phyloP scores from a whole-genome alignment of 495 filamentous ascomycete genomes.

The Monascus purpureus region DNA sequence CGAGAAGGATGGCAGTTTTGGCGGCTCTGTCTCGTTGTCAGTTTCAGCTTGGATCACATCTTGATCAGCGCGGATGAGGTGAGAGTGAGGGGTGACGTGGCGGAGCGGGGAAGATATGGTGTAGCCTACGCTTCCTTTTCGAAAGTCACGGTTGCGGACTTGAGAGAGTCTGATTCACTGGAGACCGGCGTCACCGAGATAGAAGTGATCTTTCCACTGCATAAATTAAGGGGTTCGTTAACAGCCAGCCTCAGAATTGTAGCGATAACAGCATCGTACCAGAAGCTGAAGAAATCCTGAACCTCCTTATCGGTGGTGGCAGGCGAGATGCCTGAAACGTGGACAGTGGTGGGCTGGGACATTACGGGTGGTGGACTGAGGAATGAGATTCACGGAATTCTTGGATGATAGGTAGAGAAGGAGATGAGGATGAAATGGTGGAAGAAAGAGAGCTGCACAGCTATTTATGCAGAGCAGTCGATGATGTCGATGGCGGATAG shows the following conservation, averaged over 20 bases:
- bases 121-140: conserved; percentile 79
- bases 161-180: conserved; percentile 40
- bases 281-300: conserved; percentile 97
- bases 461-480: too few relatives aligned
- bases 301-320: conserved; percentile 80
- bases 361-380: conserved; percentile 22
- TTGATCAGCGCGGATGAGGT: too few relatives aligned
- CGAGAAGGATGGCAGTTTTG: conserved; percentile 89
- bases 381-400: not conserved
- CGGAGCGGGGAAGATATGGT: too few relatives aligned
- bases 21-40: conserved; percentile 42
- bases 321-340: conserved; percentile 66
- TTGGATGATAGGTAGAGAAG: conserved; percentile 1
- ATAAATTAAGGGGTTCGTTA: conserved; percentile 12
- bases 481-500: too few relatives aligned
- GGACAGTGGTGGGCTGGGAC: conserved; percentile 34
- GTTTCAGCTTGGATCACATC: too few relatives aligned
- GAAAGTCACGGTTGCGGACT: conserved; percentile 83
- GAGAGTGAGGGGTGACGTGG: not conserved
- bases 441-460: too few relatives aligned
- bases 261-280: conserved; percentile 38
- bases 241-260: not conserved
- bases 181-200: conserved; percentile 60
- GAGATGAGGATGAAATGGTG: conserved; percentile 1
- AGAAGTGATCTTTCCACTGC: conserved; percentile 77